Base-by-base conservation (phyloP, 371 early-diverging fungal genomes). In the Haplosporangium sp. region DNA sequence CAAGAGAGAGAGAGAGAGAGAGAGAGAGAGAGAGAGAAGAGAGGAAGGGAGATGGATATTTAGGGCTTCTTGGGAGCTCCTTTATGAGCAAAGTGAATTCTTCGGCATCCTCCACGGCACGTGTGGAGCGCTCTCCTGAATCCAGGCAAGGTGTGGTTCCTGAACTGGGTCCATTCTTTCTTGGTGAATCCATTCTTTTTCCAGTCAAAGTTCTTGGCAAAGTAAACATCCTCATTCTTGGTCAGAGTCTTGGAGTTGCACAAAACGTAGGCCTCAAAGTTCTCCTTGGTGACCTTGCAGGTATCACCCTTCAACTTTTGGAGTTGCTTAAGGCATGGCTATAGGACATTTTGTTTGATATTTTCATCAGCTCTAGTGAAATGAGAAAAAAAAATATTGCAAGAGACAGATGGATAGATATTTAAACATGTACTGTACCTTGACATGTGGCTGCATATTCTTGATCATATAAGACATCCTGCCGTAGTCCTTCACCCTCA, bases 61-160 rank as follows among this genome's bases (percentile, higher is more conserved):
- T 68, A 61, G 57, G 69, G 69, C 62, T 68, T 61, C n/a, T n/a
- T n/a, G 14, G 61, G 61, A 5, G 69, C 23, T 56, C 67, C 67
- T 41, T 70, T 70, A 29, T 64, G 57, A 6, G 69, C 69, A 47
- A 74, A 69, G 21, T 74, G 75, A 23, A 74, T 65, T 51, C 59
- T 64, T 0, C 75, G 75, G 66, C 75, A 74, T 53, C 69, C 75
- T 48, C 75, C 75, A 16, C 76, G 76, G 70, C 76, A 75, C 0
- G 9, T 66, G 63, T 75, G 76, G 37, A 75, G 76, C 13, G 59
- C 76, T 7, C 55, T 69, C 11, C 70, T 69, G 76, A 75, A 75
- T 52, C 54, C 76, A 14, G 69, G 69, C 58, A 75, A 36, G 55
- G 76, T 75, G 52, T 62, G 61, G 62, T 69, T 66, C 0, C 59